A percentile compares a stretch with the other conserved stretches of the same genome.
These are phyloP conservation scores for Metarhizium anisopliae DNA, from an alignment of 2,329 filamentous ascomycete species.

Conservation along the genomic window DNA sequence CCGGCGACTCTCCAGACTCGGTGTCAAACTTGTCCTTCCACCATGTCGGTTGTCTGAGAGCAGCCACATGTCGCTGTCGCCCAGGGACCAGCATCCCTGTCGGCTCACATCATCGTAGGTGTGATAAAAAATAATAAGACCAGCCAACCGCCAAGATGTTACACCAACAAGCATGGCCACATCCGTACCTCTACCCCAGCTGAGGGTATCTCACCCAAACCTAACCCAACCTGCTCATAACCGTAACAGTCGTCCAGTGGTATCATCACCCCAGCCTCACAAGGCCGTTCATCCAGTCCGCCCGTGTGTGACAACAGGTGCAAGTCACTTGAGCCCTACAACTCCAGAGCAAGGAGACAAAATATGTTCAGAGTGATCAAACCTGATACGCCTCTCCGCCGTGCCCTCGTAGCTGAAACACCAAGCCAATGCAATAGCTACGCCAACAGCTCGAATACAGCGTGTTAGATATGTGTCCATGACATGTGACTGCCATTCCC, in stretches of 20 bases:
- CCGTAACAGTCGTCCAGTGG: conserved; percentile 19
- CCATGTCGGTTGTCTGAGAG: not conserved
- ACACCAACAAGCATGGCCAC: not conserved
- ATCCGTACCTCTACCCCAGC: not conserved
- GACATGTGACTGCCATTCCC: conserved; percentile 3
- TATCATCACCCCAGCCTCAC: conserved; percentile 21
- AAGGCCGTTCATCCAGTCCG: conserved; percentile 14
- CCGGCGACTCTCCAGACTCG: not conserved
- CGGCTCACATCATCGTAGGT: not conserved
- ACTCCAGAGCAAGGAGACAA: conserved; percentile 6
- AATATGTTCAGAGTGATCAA: conserved; percentile 7
- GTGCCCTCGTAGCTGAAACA: conserved; percentile 7
- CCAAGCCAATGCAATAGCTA: conserved; percentile 9
- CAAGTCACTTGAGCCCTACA: conserved; percentile 13
- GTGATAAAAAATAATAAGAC: not conserved
- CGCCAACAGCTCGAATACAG: conserved; percentile 5
- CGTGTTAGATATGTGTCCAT: conserved; percentile 2
- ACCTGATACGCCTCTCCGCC: conserved; percentile 13
- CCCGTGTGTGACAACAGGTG: conserved; percentile 11
- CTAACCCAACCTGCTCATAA: not conserved
- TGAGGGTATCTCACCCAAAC: not conserved
- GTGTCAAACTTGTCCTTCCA: conserved; percentile 1
- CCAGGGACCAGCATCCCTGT: not conserved
- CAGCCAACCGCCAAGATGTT: not conserved
- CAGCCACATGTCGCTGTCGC: not conserved